Conservation (phyloP, 441 rosid genomes). For the Manihot esculenta region DNA sequence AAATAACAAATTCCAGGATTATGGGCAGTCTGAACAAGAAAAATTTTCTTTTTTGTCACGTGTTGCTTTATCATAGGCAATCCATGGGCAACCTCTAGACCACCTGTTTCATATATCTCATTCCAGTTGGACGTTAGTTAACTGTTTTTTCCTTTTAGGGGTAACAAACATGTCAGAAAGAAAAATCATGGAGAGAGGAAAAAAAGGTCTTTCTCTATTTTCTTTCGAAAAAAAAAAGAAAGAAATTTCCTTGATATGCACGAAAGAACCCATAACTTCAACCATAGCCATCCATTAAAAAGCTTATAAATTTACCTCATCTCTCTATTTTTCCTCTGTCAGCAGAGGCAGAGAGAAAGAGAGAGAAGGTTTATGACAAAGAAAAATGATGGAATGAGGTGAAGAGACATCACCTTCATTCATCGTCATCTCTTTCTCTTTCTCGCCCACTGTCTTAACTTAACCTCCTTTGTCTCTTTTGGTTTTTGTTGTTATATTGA, state of each 20-base stretch:
- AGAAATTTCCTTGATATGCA: no score
- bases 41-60: no score
- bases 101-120: no score
- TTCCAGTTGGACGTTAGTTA: conserved; percentile 5
- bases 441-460: no score
- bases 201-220: no score
- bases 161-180: not conserved
- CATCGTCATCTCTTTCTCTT: no score
- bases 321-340: conserved; percentile 18
- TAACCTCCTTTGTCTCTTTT: not conserved
- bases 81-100: no score
- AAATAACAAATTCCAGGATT: no score
- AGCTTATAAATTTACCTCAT: not conserved
- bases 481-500: not conserved
- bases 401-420: no score
- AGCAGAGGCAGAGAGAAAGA: not conserved
- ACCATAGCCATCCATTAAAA: conserved; percentile 20
- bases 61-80: no score
- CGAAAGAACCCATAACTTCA: not conserved
- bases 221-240: no score
- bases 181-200: not conserved
- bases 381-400: conserved; percentile 6
- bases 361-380: conserved; percentile 1
- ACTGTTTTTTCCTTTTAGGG: conserved; percentile 9
- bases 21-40: no score